phyloP scores from a whole-genome alignment of 108 stramenopile species.

The Parietichytrium sp. region DNA sequence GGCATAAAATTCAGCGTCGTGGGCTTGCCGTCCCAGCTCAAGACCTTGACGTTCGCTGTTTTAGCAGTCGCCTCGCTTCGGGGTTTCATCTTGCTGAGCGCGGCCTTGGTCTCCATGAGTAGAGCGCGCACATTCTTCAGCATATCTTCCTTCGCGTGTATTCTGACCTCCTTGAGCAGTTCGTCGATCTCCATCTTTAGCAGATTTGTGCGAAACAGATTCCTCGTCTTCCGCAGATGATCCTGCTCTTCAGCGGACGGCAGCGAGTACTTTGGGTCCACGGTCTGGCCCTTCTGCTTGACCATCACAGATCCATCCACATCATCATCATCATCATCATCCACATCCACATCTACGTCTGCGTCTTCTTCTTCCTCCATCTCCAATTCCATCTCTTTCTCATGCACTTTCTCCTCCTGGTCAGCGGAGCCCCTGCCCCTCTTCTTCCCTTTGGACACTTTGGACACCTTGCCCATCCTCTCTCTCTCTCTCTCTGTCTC shows the following conservation, averaged over 20 bases:
- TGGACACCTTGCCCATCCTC: too few species aligned
- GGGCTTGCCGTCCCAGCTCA: not conserved
- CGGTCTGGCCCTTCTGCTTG: not conserved
- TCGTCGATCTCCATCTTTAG: not conserved
- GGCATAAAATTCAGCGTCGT: not conserved
- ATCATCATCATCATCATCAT: not conserved
- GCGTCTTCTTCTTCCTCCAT: not conserved
- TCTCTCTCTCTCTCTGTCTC: too few species aligned
- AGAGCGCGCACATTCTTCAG: not conserved
- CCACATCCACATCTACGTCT: not conserved
- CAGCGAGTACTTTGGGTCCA: not conserved
- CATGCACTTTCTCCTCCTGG: too few species aligned
- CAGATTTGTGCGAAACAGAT: slow-evolving; percentile 1
- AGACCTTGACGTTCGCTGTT: not conserved
- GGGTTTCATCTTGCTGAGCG: not conserved
- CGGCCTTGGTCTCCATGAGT: not conserved
- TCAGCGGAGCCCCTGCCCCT: too few species aligned
- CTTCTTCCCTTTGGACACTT: too few species aligned
- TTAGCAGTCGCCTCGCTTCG: not conserved
- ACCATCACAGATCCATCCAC: too few species aligned
- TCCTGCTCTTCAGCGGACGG: slow-evolving; percentile 1
- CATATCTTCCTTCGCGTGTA: not conserved
- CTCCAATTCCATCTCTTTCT: too few species aligned
- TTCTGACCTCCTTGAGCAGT: not conserved
- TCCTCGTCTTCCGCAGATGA: not conserved